Evolutionary conservation across 768 basidiomycete genomes (phyloP).

Genomic region (Boletus rubropictus): DNA sequence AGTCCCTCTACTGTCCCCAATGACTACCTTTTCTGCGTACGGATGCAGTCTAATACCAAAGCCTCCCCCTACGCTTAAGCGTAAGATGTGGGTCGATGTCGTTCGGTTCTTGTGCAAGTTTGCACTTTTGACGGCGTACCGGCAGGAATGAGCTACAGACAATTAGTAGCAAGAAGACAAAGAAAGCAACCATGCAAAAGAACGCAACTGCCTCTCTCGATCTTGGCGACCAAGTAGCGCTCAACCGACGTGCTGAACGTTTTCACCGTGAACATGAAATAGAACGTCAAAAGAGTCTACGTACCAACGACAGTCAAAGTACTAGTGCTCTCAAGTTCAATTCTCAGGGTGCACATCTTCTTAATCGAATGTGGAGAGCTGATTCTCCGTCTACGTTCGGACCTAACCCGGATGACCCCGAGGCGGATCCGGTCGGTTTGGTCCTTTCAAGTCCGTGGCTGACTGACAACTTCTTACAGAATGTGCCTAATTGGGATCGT

Average conservation of each 20-base stretch:
- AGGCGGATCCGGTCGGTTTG: slow-evolving; percentile 59
- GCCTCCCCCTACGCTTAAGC: slow-evolving; percentile 54
- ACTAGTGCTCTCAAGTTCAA: slow-evolving; percentile 38
- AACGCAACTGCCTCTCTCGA: slow-evolving; percentile 39
- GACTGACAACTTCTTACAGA: slow-evolving; percentile 44
- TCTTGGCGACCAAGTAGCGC: slow-evolving; percentile 59
- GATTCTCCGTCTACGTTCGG: slow-evolving; percentile 47
- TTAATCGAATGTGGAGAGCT: slow-evolving; percentile 40
- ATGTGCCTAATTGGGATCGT: slow-evolving; percentile 94
- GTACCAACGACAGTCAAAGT: slow-evolving; percentile 27
- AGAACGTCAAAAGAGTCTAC: slow-evolving; percentile 58
- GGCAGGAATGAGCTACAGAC: slow-evolving; percentile 35
- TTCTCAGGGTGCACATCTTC: slow-evolving; percentile 49
- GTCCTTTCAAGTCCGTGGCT: not conserved
- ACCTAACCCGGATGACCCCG: slow-evolving; percentile 56
- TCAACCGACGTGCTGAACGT: slow-evolving; percentile 75
- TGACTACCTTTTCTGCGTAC: slow-evolving; percentile 13
- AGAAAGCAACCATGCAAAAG: slow-evolving; percentile 47
- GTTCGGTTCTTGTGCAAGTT: not conserved
- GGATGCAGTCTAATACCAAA: slow-evolving; percentile 52
- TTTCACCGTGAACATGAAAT: slow-evolving; percentile 89
- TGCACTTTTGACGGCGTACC: slow-evolving; percentile 6
- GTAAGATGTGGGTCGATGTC: slow-evolving; percentile 53
- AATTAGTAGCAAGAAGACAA: slow-evolving; percentile 57
- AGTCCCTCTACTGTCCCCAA: slow-evolving; percentile 13